Percentiles rank a stretch among this genome's conserved stretches.
These are phyloP conservation scores for Nitzschia putrida DNA, from an alignment of 108 stramenopile genomes.

Conservation along the genomic window DNA sequence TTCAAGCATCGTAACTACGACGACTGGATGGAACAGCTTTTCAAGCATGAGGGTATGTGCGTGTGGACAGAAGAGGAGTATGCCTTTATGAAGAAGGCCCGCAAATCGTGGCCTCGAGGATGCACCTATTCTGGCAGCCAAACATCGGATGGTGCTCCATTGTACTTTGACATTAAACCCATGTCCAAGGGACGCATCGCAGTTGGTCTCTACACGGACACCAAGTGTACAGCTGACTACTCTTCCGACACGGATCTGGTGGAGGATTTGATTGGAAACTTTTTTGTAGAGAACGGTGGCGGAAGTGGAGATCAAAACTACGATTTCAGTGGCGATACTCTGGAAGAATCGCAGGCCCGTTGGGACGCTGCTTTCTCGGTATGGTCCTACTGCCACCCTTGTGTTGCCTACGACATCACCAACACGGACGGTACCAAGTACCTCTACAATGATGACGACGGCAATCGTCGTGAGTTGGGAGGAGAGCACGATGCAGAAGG, in stretches of 20 bases:
- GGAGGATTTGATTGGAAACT: conserved; percentile 51
- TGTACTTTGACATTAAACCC: conserved; percentile 65
- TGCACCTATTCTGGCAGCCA: conserved; percentile 29
- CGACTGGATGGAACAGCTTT: conserved; percentile 72
- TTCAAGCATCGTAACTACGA: conserved; percentile 61
- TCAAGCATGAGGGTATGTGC: conserved; percentile 71
- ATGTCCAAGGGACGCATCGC: conserved; percentile 42
- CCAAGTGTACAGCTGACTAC: conserved; percentile 47
- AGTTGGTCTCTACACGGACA: conserved; percentile 57
- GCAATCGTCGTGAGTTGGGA: conserved; percentile 41
- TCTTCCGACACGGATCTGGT: conserved; percentile 14
- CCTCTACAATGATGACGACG: conserved; percentile 45
- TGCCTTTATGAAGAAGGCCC: conserved; percentile 37
- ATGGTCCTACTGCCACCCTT: conserved; percentile 57
- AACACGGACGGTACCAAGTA: conserved; percentile 42
- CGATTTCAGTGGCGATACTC: conserved; percentile 24
- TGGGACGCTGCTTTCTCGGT: conserved; percentile 53
- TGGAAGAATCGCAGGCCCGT: conserved; percentile 31
- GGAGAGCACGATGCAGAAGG: conserved; percentile 19
- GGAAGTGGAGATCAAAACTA: conserved; percentile 17
- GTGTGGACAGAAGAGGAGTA: conserved; percentile 62
- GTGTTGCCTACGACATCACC: conserved; percentile 54
- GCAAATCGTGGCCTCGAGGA: conserved; percentile 45
- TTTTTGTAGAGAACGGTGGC: conserved; percentile 21
- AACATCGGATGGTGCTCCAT: conserved; percentile 8